Evolutionary conservation across 2,329 filamentous ascomycete genomes (phyloP), one percentile per base, ranked within the genome.

Genomic region (Fusarium euwallaceae): DNA sequence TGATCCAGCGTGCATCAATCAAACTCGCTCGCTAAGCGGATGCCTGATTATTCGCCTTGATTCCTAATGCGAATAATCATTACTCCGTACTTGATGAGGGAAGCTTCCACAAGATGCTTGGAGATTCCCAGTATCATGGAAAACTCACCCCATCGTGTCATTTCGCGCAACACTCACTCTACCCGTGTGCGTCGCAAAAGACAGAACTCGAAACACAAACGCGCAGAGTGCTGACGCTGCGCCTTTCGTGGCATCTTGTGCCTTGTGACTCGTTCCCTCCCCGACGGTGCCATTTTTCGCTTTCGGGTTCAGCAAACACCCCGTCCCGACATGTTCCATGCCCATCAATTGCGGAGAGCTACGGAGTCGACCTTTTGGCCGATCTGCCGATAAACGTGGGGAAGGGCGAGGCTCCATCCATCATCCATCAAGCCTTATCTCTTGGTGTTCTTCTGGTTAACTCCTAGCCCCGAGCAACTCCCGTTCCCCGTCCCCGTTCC

Each of bases 311-410:
- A 39, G 45, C 7, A 69, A 71, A 43, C 59, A 65, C 63, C 61
- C 73, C 73, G 73, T 69, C 64, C 70, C 73, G 67, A 64, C 36
- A 53, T 36, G 32, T 65, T 61, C 61, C 64, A 68, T 65, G 20
- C 48, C 65, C 59, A 72, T 72, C 41, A 24, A 67, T 59, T 61
- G 32, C 41, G 22, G 45, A 39, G 66, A 65, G 41, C 60, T 48
- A 61, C 72, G 71, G 72, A 71, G 48, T 75, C 60, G 55, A 58
- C 24, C 48, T 63, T 29, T 22, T 55, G 39, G 66, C 72, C 72
- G 72, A 75, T 75, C 70, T 75, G 32, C 72, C 72, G 72, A 14
- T 59, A 75, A 65, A 65, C 70, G 51, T 73, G 72, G 72, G 66
- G 72, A 74, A 29, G 36, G 24, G 4, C 12, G 20, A 34, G 24